Evolutionary conservation across 345 rosid genomes (phyloP).

Genomic region (Turritis glabra): DNA sequence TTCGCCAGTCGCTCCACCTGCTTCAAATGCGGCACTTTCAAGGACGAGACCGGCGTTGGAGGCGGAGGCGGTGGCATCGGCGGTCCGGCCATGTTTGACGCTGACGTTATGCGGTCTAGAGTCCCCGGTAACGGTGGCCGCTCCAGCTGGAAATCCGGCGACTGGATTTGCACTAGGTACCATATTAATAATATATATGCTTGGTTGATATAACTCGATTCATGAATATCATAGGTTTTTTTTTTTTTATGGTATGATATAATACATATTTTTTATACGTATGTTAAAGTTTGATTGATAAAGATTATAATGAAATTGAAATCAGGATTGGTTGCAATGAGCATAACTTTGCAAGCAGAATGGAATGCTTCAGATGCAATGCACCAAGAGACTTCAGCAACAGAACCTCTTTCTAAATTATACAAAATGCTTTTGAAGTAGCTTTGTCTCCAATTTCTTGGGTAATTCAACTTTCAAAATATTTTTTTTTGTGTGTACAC

Average conservation of each 20-base stretch:
- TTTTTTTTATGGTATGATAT: no score
- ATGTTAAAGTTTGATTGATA: neutral
- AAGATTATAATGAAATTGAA: neutral
- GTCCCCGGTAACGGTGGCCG: slow-evolving; percentile 51
- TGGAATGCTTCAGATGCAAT: slow-evolving; percentile 84
- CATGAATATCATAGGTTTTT: no score
- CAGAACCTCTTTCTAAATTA: slow-evolving; percentile 41
- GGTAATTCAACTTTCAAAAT: slow-evolving; percentile 26
- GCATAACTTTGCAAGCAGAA: slow-evolving; percentile 93
- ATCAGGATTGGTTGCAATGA: slow-evolving; percentile 76
- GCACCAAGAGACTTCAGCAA: slow-evolving; percentile 70
- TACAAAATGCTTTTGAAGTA: slow-evolving; percentile 22
- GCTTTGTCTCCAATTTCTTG: slow-evolving; percentile 29
- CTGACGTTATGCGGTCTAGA: slow-evolving; percentile 55
- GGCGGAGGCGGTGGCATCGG: slow-evolving; percentile 37
- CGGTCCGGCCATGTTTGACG: slow-evolving; percentile 34
- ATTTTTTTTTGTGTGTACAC: neutral
- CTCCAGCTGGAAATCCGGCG: slow-evolving; percentile 89
- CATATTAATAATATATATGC: neutral
- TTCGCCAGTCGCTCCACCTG: slow-evolving; percentile 90
- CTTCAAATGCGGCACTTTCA: slow-evolving; percentile 85
- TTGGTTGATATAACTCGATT: neutral
- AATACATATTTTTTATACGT: neutral
- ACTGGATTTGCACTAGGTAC: slow-evolving; percentile 91
- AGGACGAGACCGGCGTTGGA: slow-evolving; percentile 55